Evolutionary conservation across 2,329 filamentous ascomycete species (phyloP).

Genomic region (Microthyrium microscopicum): DNA sequence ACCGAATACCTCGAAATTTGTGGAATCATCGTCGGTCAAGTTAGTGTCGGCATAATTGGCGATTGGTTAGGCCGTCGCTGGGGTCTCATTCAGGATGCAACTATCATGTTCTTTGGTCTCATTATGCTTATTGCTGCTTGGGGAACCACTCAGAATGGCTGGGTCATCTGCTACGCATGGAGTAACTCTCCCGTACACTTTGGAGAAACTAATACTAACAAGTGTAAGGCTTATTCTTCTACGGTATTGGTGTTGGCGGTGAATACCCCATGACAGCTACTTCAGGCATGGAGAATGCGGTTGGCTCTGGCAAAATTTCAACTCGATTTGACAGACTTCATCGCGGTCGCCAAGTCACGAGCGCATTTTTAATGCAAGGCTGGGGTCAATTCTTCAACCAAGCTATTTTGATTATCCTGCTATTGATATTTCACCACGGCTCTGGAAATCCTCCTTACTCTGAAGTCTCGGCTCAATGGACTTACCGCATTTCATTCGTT

Average conservation of each 20-base stretch:
- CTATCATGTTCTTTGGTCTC: conserved; percentile 87
- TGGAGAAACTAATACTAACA: too few species aligned
- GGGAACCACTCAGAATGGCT: conserved; percentile 74
- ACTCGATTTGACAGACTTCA: conserved; percentile 87
- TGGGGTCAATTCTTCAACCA: conserved; percentile 97
- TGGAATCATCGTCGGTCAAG: conserved; percentile 79
- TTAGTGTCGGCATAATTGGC: conserved; percentile 66
- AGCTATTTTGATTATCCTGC: conserved; percentile 66
- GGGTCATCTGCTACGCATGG: conserved; percentile 95
- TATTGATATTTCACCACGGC: conserved; percentile 78
- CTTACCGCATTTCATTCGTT: conserved; percentile 83
- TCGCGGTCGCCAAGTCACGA: conserved; percentile 87
- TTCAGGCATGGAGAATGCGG: conserved; percentile 80
- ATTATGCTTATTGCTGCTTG: conserved; percentile 83
- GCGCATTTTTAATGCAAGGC: conserved; percentile 94
- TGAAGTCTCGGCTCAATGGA: conserved; percentile 63
- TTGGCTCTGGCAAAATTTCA: conserved; percentile 71
- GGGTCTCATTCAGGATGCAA: conserved; percentile 88
- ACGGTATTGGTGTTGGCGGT: conserved; percentile 57
- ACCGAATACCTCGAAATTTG: conserved; percentile 85
- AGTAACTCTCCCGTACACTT: too few species aligned
- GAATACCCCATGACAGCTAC: conserved; percentile 96
- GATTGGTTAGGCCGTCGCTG: conserved; percentile 79
- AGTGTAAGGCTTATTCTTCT: conserved; percentile 95
- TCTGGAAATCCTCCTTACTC: conserved; percentile 63